phyloP scores from a whole-genome alignment of 108 stramenopile genomes.

The Skeletonema tropicum region DNA sequence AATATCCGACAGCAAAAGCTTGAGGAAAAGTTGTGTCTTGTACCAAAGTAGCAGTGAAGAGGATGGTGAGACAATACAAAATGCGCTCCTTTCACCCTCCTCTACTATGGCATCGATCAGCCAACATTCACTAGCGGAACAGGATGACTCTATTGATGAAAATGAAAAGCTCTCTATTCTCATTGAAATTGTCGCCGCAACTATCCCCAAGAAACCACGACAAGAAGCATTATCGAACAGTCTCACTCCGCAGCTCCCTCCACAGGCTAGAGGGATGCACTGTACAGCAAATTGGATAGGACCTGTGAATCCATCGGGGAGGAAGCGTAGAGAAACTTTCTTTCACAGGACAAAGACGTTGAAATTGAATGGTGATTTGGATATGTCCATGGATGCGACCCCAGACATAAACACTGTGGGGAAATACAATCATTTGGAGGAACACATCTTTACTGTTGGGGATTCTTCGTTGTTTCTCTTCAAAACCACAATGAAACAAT shows the following conservation, averaged over 20 bases:
- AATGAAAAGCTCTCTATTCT: conserved; percentile 18
- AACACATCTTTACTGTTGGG: conserved; percentile 38
- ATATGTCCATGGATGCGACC: neutral
- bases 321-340: conserved; percentile 6
- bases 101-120: neutral
- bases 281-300: conserved; percentile 43
- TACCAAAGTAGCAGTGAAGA: neutral
- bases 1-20: neutral
- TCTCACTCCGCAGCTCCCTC: neutral
- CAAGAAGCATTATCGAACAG: conserved; percentile 1
- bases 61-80: neutral
- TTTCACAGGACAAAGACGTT: conserved; percentile 42
- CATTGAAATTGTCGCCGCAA: conserved; percentile 38
- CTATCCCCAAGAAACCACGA: conserved; percentile 20
- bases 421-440: conserved; percentile 7
- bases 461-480: conserved; percentile 41
- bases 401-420: neutral
- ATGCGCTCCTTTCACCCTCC: neutral
- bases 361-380: conserved; percentile 1
- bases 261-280: conserved; percentile 29
- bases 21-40: neutral
- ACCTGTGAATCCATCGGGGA: conserved; percentile 15
- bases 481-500: conserved; percentile 33
- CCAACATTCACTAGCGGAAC: neutral
- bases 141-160: neutral